Conservation (phyloP, 1,284 basidiomycete genomes). For the Ustilago vetiveriae region DNA sequence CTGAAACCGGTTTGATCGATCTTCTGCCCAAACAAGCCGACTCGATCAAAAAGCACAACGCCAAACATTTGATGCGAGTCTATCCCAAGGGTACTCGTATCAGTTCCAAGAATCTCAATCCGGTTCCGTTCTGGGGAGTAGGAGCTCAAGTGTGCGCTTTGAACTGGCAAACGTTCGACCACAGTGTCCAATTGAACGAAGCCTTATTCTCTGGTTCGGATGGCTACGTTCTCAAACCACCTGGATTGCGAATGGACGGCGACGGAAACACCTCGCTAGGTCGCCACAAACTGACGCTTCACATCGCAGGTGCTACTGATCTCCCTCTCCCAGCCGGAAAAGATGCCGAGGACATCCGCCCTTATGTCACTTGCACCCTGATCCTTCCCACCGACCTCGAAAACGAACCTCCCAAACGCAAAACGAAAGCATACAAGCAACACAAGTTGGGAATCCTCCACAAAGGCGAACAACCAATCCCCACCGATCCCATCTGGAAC, state of each 20-base stretch:
- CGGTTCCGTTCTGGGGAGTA: slow-evolving; percentile 71
- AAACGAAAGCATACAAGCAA: slow-evolving; percentile 53
- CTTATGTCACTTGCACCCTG: slow-evolving; percentile 61
- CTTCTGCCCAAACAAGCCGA: slow-evolving; percentile 68
- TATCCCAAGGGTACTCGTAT: slow-evolving; percentile 75
- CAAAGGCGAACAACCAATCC: slow-evolving; percentile 48
- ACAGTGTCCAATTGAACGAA: slow-evolving; percentile 71
- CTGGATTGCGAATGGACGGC: slow-evolving; percentile 52
- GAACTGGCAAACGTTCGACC: slow-evolving; percentile 73
- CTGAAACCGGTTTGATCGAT: slow-evolving; percentile 70
- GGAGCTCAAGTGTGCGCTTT: slow-evolving; percentile 74
- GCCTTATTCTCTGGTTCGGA: slow-evolving; percentile 74
- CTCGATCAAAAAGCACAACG: slow-evolving; percentile 68
- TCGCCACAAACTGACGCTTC: slow-evolving; percentile 33
- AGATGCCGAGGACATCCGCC: slow-evolving; percentile 52
- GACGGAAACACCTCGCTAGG: slow-evolving; percentile 48
- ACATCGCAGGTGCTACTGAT: slow-evolving; percentile 58
- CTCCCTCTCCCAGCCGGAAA: slow-evolving; percentile 49
- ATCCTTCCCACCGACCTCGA: slow-evolving; percentile 42
- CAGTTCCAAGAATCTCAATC: slow-evolving; percentile 53
- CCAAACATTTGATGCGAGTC: slow-evolving; percentile 72
- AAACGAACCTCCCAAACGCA: slow-evolving; percentile 46
- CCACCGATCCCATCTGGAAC: slow-evolving; percentile 55
- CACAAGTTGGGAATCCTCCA: slow-evolving; percentile 53
- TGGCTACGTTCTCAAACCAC: slow-evolving; percentile 74